These are phyloP conservation scores for Colletotrichum coccodes DNA, from an alignment of 2,329 filamentous ascomycete genomes.

Conservation along the genomic window DNA sequence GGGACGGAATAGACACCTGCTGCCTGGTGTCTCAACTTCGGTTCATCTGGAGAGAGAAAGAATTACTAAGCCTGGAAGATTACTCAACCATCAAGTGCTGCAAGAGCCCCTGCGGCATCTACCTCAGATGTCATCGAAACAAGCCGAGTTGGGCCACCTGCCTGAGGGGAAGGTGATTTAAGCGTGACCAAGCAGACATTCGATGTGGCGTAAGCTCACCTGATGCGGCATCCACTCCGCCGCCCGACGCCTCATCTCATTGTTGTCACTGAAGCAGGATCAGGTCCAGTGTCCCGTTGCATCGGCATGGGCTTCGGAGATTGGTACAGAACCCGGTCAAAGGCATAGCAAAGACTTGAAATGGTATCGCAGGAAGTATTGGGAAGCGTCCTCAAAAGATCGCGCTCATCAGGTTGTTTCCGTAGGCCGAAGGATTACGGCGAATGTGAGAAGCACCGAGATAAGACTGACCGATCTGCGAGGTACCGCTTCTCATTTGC, in stretches of 20 bases:
- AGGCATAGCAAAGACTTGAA: neutral
- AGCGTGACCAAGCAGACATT: neutral
- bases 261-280: neutral
- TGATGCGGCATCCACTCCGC: neutral
- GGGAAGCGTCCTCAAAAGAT: neutral
- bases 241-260: neutral
- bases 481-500: slow-evolving; percentile 3
- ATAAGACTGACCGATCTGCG: neutral
- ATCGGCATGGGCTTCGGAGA: neutral
- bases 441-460: slow-evolving; percentile 1
- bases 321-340: neutral
- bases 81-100: neutral
- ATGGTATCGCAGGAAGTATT: neutral
- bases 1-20: neutral
- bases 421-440: slow-evolving; percentile 2
- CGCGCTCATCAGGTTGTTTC: neutral
- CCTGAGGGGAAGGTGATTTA: neutral
- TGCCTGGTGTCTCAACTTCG: slow-evolving; percentile 1
- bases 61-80: slow-evolving; percentile 9
- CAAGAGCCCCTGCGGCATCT: neutral
- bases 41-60: neutral
- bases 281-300: neutral
- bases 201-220: slow-evolving; percentile 16
- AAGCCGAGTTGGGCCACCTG: neutral
- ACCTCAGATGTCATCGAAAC: neutral